Base-by-base conservation (phyloP, 1,284 basidiomycete species). In the Caloboletus inedulis region DNA sequence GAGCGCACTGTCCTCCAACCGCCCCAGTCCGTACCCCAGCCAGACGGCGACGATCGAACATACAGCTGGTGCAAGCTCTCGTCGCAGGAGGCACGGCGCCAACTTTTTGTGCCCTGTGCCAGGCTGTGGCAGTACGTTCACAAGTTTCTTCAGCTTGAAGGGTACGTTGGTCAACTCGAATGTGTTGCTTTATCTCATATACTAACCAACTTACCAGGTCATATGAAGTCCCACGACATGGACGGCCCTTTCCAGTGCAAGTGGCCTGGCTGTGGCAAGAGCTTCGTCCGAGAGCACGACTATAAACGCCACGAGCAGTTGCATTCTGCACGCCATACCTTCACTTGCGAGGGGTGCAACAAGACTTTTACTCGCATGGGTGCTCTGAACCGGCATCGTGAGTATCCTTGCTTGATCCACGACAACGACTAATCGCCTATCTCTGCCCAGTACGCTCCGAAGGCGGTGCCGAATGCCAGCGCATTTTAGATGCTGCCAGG, bases 211-310 rank as follows among this genome's bases (percentile, higher is more conserved):
- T 47, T 57, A 57, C 41, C 59, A 84, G 86, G 85, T 21, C 90
- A 92, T 62, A 77, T 91, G 61, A 84, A 87, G 34, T 88, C 85
- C n/a, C 89, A 92, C 60, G 87, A 85, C 46, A 86, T 89, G 64
- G 89, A 91, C 69, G 84, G 89, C 57, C 89, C 89, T 25, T 92
- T 87, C 75, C 79, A 83, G 63, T 92, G 89, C 73, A 85, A 87
- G 63, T 91, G 88, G 87, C 88, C 89, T 0, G 89, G 87, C 18
- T 92, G 89, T 62, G 84, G 81, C 45, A 91, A 90, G 71, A 85
- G 87, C 34, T 92, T 92, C 57, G 87, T 89, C n/a, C 70, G 88
- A 52, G 87, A 90, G 67, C 88, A 91, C 61, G 89, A 91, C 64
- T 91, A 87, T 71, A 91, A 89, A 65, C 78, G 89, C 3, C 89